These are phyloP conservation scores for Didymella segeticola DNA, from an alignment of 2,329 filamentous ascomycete species.

Conservation along the genomic window DNA sequence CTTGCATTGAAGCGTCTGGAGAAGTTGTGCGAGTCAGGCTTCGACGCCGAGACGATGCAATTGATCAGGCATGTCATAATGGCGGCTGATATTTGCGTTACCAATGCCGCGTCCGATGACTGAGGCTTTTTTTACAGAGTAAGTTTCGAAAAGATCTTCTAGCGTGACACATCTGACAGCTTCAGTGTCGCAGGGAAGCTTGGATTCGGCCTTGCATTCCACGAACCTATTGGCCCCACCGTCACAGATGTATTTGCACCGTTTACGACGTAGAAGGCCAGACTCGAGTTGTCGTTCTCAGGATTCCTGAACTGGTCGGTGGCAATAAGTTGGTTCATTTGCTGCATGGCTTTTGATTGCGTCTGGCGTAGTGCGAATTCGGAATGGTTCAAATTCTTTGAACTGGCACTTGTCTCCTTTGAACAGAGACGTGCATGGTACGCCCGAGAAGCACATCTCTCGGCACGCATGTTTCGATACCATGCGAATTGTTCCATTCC, in stretches of 20 bases:
- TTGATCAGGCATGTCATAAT: conserved; percentile 18
- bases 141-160: neutral
- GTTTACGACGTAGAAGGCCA: neutral
- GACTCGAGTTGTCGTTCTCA: neutral
- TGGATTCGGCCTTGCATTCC: neutral
- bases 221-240: too few species aligned
- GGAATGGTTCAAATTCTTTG: neutral
- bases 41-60: conserved; percentile 20
- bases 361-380: neutral
- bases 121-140: neutral
- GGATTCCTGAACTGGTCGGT: neutral
- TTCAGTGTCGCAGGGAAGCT: neutral
- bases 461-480: neutral
- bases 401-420: neutral
- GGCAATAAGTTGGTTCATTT: neutral
- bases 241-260: neutral
- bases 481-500: conserved; percentile 6
- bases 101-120: neutral
- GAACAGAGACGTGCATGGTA: neutral
- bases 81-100: neutral
- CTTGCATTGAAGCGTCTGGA: conserved; percentile 19
- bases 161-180: neutral
- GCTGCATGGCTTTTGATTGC: neutral
- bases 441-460: neutral
- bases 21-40: conserved; percentile 15